phyloP scores from a whole-genome alignment of 495 filamentous ascomycete species.

The Penicillium bovifimosum region DNA sequence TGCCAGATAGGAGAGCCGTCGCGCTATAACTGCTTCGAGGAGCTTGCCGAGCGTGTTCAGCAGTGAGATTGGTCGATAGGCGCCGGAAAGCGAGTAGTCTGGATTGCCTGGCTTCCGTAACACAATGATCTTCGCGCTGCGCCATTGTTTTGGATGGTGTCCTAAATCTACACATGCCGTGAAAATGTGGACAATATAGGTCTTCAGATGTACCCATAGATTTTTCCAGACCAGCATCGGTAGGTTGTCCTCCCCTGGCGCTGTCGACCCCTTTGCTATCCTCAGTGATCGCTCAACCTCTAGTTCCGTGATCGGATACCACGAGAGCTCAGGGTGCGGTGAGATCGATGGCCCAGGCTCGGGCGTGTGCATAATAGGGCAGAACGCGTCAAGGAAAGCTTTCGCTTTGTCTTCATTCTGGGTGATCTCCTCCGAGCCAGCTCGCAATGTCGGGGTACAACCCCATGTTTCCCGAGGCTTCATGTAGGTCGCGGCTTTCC shows the following conservation, averaged over 20 bases:
- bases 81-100: constrained; percentile 12
- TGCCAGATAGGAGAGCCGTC: constrained; percentile 13
- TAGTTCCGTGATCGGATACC: background rate
- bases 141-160: constrained; percentile 15
- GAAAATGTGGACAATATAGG: constrained; percentile 15
- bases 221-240: constrained; percentile 22
- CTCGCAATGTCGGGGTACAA: too few relatives aligned
- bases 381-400: too few relatives aligned
- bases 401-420: too few relatives aligned
- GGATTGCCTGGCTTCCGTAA: constrained; percentile 18
- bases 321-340: background rate
- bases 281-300: constrained; percentile 8
- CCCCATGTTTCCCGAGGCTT: constrained; percentile 5
- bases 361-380: too few relatives aligned
- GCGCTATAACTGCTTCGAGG: constrained; percentile 12
- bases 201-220: constrained; percentile 14
- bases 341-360: too few relatives aligned
- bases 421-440: too few relatives aligned
- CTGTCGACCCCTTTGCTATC: constrained; percentile 14
- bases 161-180: too few relatives aligned
- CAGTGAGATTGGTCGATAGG: constrained; percentile 19
- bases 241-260: constrained; percentile 21
- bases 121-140: constrained; percentile 13
- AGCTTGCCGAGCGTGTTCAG: too few relatives aligned
- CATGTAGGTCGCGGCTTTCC: constrained; percentile 15